Percentiles rank a stretch among this genome's conserved stretches.
Conservation (phyloP, 306 rosid species). For the Citrullus mucosospermus region DNA sequence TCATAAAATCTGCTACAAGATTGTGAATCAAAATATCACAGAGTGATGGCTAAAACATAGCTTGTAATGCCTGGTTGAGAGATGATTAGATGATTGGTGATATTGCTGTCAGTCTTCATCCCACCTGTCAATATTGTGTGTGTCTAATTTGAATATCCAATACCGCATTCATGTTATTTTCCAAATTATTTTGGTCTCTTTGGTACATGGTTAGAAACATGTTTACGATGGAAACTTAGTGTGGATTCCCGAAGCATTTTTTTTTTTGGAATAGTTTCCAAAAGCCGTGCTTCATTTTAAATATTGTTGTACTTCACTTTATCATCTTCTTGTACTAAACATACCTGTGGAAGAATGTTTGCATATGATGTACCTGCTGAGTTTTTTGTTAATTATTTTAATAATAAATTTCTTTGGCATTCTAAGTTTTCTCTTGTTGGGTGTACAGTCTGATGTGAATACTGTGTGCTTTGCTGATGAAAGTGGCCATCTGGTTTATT, state of each 20-base stretch:
- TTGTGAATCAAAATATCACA: too few relatives aligned
- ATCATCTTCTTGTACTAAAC: background rate
- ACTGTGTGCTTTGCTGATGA: constrained; percentile 92
- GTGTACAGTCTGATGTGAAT: constrained; percentile 80
- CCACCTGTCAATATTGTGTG: background rate
- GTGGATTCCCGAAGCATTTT: background rate
- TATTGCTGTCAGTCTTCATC: background rate
- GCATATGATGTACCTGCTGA: background rate
- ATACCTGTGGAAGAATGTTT: background rate
- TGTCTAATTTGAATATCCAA: background rate
- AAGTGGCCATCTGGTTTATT: constrained; percentile 79
- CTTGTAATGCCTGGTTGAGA: background rate
- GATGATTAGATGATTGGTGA: background rate
- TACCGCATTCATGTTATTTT: background rate
- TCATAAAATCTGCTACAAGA: too few relatives aligned
- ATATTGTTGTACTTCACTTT: background rate
- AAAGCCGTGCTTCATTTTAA: background rate
- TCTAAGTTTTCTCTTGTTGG: constrained; percentile 15
- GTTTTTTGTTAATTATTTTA: background rate
- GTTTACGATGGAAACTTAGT: background rate
- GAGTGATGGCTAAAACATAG: background rate
- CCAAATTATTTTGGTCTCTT: background rate
- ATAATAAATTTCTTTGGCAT: background rate
- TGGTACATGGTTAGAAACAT: background rate
- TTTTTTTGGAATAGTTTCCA: background rate